phyloP scores from a whole-genome alignment of 208 protist genomes.

The Acanthamoeba lenticulata region DNA sequence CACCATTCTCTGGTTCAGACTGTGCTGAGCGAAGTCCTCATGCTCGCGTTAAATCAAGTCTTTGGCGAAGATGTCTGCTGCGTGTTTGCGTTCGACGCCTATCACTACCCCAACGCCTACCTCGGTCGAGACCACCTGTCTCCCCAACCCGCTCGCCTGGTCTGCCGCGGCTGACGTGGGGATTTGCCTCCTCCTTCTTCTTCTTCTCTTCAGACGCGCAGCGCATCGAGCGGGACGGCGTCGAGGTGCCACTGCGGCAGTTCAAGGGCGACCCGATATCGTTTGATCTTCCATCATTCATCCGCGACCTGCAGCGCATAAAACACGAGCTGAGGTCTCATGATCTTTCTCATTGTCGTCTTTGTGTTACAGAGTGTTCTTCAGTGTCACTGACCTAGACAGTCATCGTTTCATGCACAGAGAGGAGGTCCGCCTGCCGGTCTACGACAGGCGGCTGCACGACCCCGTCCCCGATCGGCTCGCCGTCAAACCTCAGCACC shows the following conservation, averaged over 20 bases:
- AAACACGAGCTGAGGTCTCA: neutral
- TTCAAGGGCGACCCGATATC: neutral
- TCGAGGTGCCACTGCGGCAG: neutral
- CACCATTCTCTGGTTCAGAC: neutral
- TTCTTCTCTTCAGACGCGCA: neutral
- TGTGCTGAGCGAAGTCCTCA: constrained; percentile 15
- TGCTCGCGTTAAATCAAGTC: neutral
- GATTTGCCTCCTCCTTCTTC: no score
- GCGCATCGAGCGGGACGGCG: neutral
- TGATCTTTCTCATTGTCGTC: no score
- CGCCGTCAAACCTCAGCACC: neutral
- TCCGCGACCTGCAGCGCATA: neutral
- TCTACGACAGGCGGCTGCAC: neutral
- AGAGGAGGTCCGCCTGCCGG: neutral
- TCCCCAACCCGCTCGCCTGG: neutral
- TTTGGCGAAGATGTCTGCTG: constrained; percentile 10
- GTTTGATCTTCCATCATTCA: neutral
- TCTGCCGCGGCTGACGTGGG: no score
- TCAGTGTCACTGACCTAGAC: neutral
- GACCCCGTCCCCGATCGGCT: neutral
- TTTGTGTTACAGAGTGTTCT: neutral
- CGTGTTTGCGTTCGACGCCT: constrained; percentile 34
- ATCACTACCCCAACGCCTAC: constrained; percentile 49
- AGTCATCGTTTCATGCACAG: neutral
- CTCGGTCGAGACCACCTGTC: neutral